Conservation (phyloP, 106 monocot species). For the Ottelia alismoides region DNA sequence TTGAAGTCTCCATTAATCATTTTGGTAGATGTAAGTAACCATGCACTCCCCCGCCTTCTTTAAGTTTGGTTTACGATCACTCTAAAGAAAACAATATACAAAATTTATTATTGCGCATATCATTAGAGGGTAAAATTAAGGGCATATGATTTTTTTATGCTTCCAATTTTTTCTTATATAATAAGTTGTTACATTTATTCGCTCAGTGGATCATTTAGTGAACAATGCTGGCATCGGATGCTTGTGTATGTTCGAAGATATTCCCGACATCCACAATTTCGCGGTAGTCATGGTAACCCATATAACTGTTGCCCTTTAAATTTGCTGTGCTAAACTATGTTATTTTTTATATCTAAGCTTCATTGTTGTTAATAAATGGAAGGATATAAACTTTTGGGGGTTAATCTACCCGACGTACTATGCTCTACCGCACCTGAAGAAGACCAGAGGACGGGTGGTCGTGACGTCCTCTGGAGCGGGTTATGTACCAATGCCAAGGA, state of each 20-base stretch:
- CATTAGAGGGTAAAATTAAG: neutral
- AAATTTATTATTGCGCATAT: neutral
- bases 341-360: neutral
- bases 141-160: neutral
- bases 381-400: conserved; percentile 93
- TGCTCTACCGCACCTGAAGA: conserved; percentile 65
- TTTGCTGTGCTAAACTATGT: neutral
- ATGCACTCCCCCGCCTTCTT: no score
- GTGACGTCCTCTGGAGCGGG: conserved; percentile 31
- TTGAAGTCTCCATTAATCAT: conserved; percentile 9
- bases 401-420: conserved; percentile 61
- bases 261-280: conserved; percentile 21
- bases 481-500: conserved; percentile 30
- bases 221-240: conserved; percentile 38
- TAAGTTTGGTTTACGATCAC: no score
- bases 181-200: neutral
- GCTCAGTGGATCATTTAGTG: conserved; percentile 67
- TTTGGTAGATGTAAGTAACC: conserved; percentile 18
- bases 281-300: conserved; percentile 29
- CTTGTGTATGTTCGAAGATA: conserved; percentile 43
- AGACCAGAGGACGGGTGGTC: conserved; percentile 47
- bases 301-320: neutral
- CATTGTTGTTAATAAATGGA: neutral
- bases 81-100: neutral
- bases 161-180: neutral